phyloP scores from a whole-genome alignment of 306 rosid species.

The Elaeagnus macrophylla region DNA sequence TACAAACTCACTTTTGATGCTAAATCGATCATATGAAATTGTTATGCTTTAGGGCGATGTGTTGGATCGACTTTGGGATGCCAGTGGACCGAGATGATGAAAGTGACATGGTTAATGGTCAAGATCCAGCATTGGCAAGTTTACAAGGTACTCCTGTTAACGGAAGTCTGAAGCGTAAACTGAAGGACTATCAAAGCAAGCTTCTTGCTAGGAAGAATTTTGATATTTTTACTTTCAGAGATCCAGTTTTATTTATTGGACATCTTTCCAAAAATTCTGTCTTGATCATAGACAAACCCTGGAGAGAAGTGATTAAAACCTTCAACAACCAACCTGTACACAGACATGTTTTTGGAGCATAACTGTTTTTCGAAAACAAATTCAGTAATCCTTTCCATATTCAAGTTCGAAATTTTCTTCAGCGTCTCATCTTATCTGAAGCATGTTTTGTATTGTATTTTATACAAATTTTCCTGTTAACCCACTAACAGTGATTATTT shows the following conservation, averaged over 20 bases:
- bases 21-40: conserved; percentile 19
- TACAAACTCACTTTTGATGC: background rate
- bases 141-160: conserved; percentile 35
- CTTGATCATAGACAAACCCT: conserved; percentile 77
- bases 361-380: conserved; percentile 12
- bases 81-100: conserved; percentile 71
- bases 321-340: conserved; percentile 75
- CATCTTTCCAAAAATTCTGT: conserved; percentile 58
- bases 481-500: conserved; percentile 33
- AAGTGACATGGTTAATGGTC: conserved; percentile 31
- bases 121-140: conserved; percentile 37
- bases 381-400: conserved; percentile 16
- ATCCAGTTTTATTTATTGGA: conserved; percentile 64
- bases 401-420: conserved; percentile 10
- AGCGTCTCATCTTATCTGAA: conserved; percentile 27
- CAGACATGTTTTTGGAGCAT: conserved; percentile 84
- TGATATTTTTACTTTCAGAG: conserved; percentile 44
- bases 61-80: conserved; percentile 78
- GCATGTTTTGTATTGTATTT: conserved; percentile 49
- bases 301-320: conserved; percentile 75
- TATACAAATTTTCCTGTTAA: conserved; percentile 27
- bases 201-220: conserved; percentile 47
- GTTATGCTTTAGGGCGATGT: conserved; percentile 67
- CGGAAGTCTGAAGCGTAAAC: conserved; percentile 42
- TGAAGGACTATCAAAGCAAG: conserved; percentile 30